Base-by-base conservation (phyloP, 768 basidiomycete species). In the Boletellus ananas region DNA sequence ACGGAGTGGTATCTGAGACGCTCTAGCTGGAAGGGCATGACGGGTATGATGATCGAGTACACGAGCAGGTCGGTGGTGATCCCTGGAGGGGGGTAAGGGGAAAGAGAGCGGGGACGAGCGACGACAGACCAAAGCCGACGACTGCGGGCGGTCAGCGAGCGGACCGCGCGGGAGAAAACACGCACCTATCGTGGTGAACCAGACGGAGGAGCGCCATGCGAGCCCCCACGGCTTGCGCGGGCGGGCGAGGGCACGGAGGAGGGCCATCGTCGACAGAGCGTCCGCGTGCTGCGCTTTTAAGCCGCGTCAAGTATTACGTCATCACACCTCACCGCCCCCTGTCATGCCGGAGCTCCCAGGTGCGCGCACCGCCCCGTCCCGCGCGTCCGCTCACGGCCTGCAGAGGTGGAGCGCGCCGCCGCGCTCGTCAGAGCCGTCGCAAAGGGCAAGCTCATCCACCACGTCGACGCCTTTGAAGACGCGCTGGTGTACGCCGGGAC, bases 391-490 rank as follows among this genome's bases (percentile, higher is more conserved):
- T 29, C 1, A 29, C 29, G 8, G 11, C 7, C 29, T 2, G 1
- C 58, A 86, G 88, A 90, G 64, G 87, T 90, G 3, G 81, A 90
- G 65, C 70, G 80, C 25, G 86, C 88, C 5, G 79, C 78, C 1
- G 72, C 72, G 43, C 70, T 87, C 35, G 63, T 90, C 29, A 72
- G 73, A 43, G 64, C 72, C 3, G 57, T 80, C n/a, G 82, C 78
- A 13, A 63, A 64, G 12, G 81, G 79, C 8, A 81, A 79, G 60
- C 63, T 55, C 27, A 82, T 90, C 33, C 66, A 70, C 45, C 67
- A 69, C 27, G 84, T 87, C 0, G 79, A 84, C 38, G 76, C 83
- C 0, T 65, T 59, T 17, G 75, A 83, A 56, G 87, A 89, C 62
- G 65, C 66, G 2, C 78, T 87, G 39, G 85, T 88, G 11, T 89